Conservation (phyloP, 2,329 filamentous ascomycete species). For the Colletotrichum simmondsii region DNA sequence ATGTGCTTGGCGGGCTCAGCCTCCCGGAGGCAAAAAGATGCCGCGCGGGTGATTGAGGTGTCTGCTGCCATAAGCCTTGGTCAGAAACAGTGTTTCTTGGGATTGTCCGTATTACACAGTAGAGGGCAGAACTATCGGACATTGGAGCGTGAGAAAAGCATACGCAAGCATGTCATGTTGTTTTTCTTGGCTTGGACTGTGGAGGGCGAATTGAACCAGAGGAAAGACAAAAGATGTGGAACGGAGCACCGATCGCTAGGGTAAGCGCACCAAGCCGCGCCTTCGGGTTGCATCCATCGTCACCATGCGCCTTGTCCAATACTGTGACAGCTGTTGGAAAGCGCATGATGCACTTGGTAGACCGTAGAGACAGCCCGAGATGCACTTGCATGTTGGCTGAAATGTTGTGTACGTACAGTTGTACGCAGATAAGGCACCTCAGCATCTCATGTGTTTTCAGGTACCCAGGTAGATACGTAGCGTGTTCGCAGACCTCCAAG, state of each 20-base stretch:
- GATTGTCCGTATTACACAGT: not conserved
- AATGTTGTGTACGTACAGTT: not conserved
- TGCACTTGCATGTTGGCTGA: not conserved
- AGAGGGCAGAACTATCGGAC: not conserved
- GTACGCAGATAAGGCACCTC: too few relatives aligned
- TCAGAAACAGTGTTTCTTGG: conserved; percentile 25
- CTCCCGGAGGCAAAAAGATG: conserved; percentile 20
- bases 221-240: conserved; percentile 9
- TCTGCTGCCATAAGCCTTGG: conserved; percentile 28
- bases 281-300: conserved; percentile 8
- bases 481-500: not conserved
- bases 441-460: too few relatives aligned
- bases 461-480: too few relatives aligned
- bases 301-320: not conserved
- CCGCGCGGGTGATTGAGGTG: conserved; percentile 17
- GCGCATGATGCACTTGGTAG: not conserved
- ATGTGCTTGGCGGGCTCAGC: conserved; percentile 23
- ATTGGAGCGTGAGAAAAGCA: conserved; percentile 1
- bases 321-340: not conserved
- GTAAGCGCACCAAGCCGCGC: conserved; percentile 7
- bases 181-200: conserved; percentile 17
- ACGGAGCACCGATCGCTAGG: conserved; percentile 27
- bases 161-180: conserved; percentile 29
- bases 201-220: not conserved
- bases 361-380: not conserved